These are phyloP conservation scores for Trichomonas vaginalis DNA, from an alignment of 208 protist species.

Conservation along the genomic window DNA sequence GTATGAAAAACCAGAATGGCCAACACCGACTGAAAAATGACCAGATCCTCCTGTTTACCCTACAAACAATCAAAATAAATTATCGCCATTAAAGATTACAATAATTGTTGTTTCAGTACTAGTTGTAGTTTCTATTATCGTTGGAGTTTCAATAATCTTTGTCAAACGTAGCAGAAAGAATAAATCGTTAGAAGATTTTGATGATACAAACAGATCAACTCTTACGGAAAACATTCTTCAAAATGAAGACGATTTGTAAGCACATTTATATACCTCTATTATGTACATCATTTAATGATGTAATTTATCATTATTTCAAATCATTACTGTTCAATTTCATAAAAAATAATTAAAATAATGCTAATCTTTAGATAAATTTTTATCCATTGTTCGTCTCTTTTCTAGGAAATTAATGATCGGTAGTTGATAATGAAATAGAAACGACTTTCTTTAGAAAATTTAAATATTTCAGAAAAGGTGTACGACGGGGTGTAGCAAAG, in stretches of 20 bases:
- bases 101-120: background rate
- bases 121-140: background rate
- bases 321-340: no score
- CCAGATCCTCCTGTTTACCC: background rate
- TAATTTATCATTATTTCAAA: no score
- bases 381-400: no score
- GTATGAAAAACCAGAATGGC: background rate
- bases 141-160: background rate
- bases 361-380: no score
- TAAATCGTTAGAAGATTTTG: background rate
- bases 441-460: no score
- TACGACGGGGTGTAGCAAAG: no score
- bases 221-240: background rate
- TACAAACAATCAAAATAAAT: background rate
- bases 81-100: background rate
- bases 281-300: no score
- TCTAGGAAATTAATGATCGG: no score
- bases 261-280: no score
- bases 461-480: no score
- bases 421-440: no score
- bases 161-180: background rate
- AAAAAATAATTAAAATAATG: no score
- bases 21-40: background rate
- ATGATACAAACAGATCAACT: background rate
- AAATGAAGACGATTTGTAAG: background rate